Conservation (phyloP, 2,329 filamentous ascomycete genomes). For the Penicillium hesseltinei region DNA sequence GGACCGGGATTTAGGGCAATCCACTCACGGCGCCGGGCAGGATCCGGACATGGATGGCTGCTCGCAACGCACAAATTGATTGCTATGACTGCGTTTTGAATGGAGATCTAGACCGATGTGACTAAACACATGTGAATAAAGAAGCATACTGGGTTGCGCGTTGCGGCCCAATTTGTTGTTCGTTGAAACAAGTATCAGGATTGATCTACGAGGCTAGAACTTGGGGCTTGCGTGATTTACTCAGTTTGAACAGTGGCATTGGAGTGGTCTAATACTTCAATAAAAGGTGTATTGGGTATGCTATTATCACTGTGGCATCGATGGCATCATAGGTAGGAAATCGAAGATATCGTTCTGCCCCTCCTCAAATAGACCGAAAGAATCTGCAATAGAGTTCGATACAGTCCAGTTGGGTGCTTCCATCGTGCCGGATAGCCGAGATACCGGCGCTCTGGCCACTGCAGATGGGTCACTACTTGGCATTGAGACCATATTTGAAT, state of each 20-base stretch:
- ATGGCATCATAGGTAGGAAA: conserved; percentile 37
- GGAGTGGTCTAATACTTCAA: background rate
- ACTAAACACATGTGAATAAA: conserved; percentile 13
- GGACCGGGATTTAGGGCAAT: conserved; percentile 15
- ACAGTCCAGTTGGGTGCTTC: conserved; percentile 38
- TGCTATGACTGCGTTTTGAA: background rate
- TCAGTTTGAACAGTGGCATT: background rate
- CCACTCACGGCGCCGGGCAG: conserved; percentile 23
- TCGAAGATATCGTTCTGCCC: conserved; percentile 39
- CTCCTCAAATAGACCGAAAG: conserved; percentile 38
- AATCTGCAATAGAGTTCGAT: conserved; percentile 38
- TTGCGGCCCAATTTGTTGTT: conserved; percentile 17
- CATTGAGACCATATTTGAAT: conserved; percentile 16
- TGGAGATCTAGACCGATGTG: background rate
- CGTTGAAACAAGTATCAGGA: background rate
- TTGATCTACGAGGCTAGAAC: conserved; percentile 5
- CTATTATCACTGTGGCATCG: conserved; percentile 23
- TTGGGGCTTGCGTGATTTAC: background rate
- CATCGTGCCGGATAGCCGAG: conserved; percentile 30
- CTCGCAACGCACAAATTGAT: conserved; percentile 8
- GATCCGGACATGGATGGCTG: conserved; percentile 16
- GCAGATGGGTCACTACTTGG: conserved; percentile 20
- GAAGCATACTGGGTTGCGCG: conserved; percentile 5
- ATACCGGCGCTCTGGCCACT: conserved; percentile 23
- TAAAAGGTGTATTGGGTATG: background rate